phyloP scores from a whole-genome alignment of 148 eudicot species.

The Chenopodium album region DNA sequence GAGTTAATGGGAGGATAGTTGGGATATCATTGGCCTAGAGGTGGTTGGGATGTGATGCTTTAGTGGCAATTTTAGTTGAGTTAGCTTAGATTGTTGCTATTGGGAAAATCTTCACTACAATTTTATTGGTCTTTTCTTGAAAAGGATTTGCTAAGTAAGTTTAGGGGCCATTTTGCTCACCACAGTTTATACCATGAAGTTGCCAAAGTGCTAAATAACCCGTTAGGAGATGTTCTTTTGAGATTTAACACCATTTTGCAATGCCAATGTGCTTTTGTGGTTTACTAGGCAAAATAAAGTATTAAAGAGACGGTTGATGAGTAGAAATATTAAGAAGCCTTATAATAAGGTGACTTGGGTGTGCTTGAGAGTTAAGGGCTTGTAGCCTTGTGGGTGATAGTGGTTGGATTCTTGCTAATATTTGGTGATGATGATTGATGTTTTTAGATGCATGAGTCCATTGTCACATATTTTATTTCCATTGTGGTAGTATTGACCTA shows the following conservation, averaged over 20 bases:
- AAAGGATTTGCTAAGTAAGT: neutral
- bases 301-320: neutral
- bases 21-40: neutral
- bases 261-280: too few relatives aligned
- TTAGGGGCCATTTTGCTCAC: too few relatives aligned
- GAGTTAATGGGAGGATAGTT: neutral
- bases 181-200: too few relatives aligned
- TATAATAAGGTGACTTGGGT: neutral
- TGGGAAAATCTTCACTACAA: neutral
- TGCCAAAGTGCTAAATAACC: neutral
- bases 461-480: too few relatives aligned
- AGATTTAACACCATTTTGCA: too few relatives aligned
- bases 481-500: neutral
- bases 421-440: neutral
- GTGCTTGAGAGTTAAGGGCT: neutral
- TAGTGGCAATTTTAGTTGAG: neutral
- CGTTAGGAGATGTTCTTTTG: neutral
- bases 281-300: neutral
- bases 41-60: neutral
- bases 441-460: neutral
- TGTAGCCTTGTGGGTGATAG: neutral
- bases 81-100: neutral
- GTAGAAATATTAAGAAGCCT: neutral
- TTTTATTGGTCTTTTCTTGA: neutral
- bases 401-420: too few relatives aligned